These are phyloP conservation scores for Pichia eremophila DNA, from an alignment of 805 yeast genomes.

Conservation along the genomic window DNA sequence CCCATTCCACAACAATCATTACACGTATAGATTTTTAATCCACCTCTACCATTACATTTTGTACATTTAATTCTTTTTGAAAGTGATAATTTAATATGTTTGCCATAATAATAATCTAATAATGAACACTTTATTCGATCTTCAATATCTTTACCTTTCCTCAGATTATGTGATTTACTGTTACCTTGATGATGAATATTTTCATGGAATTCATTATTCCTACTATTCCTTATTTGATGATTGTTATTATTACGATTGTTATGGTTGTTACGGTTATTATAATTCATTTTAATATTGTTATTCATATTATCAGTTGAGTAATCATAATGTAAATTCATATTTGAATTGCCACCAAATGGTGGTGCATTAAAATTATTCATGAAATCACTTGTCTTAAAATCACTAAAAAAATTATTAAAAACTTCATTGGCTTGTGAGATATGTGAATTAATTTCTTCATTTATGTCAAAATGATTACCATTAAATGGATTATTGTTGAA, in stretches of 20 bases:
- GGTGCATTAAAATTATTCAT: background rate
- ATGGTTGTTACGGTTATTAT: too few species aligned
- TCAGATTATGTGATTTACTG: constrained; percentile 2
- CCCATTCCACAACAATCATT: constrained; percentile 35
- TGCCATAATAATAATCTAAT: constrained; percentile 51
- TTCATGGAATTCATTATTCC: background rate
- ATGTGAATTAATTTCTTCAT: background rate
- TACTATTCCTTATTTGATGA: background rate
- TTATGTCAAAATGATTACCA: background rate
- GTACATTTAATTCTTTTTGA: constrained; percentile 41
- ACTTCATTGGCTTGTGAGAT: background rate
- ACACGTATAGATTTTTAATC: constrained; percentile 26
- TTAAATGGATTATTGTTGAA: background rate
- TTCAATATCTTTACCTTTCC: constrained; percentile 44
- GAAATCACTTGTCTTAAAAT: background rate
- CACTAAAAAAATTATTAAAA: constrained; percentile 1
- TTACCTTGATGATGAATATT: constrained; percentile 1
- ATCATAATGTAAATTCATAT: background rate
- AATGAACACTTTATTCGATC: constrained; percentile 46
- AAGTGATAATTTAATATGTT: constrained; percentile 43
- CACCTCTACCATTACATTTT: constrained; percentile 47
- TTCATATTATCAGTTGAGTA: background rate
- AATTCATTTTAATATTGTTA: too few species aligned
- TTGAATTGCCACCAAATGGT: background rate
- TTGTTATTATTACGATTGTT: background rate